These are phyloP conservation scores for Diplosphaera chodatii DNA, from an alignment of 139 green algal genomes.

Conservation along the genomic window DNA sequence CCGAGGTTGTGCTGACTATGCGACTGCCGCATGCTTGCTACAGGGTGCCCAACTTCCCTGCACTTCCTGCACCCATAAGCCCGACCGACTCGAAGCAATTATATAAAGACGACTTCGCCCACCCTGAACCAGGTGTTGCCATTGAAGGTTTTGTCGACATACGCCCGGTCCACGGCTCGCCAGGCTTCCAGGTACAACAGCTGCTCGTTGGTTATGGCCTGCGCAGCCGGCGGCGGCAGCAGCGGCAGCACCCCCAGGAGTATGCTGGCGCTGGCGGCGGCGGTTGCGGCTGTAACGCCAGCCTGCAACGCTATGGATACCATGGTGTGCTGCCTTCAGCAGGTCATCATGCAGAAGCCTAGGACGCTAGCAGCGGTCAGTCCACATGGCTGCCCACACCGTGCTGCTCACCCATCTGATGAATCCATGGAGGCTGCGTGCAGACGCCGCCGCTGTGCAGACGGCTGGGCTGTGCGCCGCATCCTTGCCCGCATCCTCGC, in stretches of 20 bases:
- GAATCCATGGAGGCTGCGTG: not conserved
- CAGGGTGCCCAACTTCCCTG: no score
- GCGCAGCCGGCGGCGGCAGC: slow-evolving; percentile 9
- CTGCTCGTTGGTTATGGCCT: slow-evolving; percentile 83
- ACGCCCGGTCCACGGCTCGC: slow-evolving; percentile 89
- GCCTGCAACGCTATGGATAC: no score
- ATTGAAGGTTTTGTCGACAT: slow-evolving; percentile 97
- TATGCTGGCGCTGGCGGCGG: not conserved
- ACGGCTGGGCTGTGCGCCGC: no score
- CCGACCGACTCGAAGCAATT: no score
- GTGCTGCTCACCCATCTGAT: not conserved
- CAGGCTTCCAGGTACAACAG: slow-evolving; percentile 95
- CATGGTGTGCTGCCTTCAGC: no score
- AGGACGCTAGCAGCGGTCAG: no score
- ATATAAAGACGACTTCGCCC: not conserved
- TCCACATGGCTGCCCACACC: not conserved
- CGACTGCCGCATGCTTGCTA: no score
- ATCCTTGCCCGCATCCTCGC: no score
- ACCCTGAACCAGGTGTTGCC: slow-evolving; percentile 89
- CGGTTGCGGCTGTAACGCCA: not conserved
- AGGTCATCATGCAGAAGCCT: no score
- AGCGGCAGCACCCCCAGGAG: not conserved
- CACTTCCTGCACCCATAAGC: no score
- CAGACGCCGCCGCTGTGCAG: no score
- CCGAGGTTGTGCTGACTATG: no score